These are phyloP conservation scores for Stygiomarasmius scandens DNA, from an alignment of 1,284 basidiomycete species.

Conservation along the genomic window DNA sequence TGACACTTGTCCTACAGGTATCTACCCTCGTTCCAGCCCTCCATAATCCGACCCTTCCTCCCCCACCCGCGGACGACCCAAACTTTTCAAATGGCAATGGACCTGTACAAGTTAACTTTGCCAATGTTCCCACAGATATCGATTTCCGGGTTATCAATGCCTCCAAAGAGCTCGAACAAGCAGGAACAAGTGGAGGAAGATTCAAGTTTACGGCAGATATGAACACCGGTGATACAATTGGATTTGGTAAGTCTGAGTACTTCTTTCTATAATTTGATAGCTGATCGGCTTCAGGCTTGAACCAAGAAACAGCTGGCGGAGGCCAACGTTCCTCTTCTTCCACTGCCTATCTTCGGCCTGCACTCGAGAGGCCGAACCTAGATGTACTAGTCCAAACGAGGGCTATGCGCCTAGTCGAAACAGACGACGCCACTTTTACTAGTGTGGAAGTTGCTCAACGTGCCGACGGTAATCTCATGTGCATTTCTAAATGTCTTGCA, in stretches of 20 bases:
- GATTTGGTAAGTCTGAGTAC: slow-evolving; percentile 16
- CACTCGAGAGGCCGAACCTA: slow-evolving; percentile 16
- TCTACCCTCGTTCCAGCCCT: slow-evolving; percentile 1
- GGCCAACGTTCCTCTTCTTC: slow-evolving; percentile 13
- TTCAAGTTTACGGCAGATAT: slow-evolving; percentile 22
- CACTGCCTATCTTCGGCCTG: slow-evolving; percentile 17
- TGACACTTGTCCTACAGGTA: background rate
- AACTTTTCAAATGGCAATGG: slow-evolving; percentile 23
- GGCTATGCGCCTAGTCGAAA: slow-evolving; percentile 17
- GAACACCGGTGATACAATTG: slow-evolving; percentile 21
- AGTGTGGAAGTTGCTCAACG: slow-evolving; percentile 11
- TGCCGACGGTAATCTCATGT: slow-evolving; percentile 1
- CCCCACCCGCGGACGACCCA: too few species aligned
- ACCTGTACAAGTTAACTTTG: slow-evolving; percentile 25
- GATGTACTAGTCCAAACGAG: slow-evolving; percentile 17
- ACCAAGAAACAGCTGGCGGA: slow-evolving; percentile 2
- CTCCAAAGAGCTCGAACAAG: slow-evolving; percentile 9
- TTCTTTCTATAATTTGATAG: background rate
- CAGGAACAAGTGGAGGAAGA: background rate
- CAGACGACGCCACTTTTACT: background rate
- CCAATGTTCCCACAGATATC: slow-evolving; percentile 7
- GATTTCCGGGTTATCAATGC: slow-evolving; percentile 17
- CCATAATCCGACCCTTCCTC: too few species aligned
- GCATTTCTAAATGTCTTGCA: background rate
- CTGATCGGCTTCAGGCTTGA: slow-evolving; percentile 34